Evolutionary conservation across 2,329 filamentous ascomycete species (phyloP).

Genomic region (Pseudogymnoascus sp.): DNA sequence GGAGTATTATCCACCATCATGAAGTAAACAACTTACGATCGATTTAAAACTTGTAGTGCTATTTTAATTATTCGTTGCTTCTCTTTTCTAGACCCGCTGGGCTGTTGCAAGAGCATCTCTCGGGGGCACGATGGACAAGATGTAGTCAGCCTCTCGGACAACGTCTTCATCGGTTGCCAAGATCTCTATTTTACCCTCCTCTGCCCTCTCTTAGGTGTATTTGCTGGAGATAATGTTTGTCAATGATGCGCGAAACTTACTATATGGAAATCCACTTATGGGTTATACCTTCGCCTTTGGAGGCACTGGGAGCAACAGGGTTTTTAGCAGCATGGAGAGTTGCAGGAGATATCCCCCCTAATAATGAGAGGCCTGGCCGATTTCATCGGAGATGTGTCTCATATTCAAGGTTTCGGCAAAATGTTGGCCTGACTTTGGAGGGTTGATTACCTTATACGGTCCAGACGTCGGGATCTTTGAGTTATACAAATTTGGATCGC

Average conservation of each 20-base stretch:
- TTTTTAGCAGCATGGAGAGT: slow-evolving; percentile 39
- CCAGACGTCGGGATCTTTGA: slow-evolving; percentile 42
- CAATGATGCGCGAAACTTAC: neutral
- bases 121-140: slow-evolving; percentile 61
- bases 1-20: too few relatives aligned
- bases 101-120: slow-evolving; percentile 52
- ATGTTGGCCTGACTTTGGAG: slow-evolving; percentile 33
- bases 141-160: slow-evolving; percentile 45
- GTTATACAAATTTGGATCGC: slow-evolving; percentile 11
- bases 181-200: slow-evolving; percentile 42
- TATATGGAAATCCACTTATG: neutral
- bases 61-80: too few relatives aligned
- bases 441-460: slow-evolving; percentile 32
- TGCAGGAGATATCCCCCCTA: slow-evolving; percentile 42
- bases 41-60: too few relatives aligned
- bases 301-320: slow-evolving; percentile 51
- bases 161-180: slow-evolving; percentile 48
- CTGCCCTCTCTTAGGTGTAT: slow-evolving; percentile 48
- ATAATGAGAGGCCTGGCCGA: slow-evolving; percentile 49
- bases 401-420: slow-evolving; percentile 39
- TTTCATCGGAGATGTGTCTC: slow-evolving; percentile 38
- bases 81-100: too few relatives aligned
- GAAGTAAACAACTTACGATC: too few relatives aligned
- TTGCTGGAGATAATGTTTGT: neutral
- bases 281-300: slow-evolving; percentile 56